Base-by-base conservation (phyloP, 2,329 filamentous ascomycete species). In the Plenodomus lindquistii region DNA sequence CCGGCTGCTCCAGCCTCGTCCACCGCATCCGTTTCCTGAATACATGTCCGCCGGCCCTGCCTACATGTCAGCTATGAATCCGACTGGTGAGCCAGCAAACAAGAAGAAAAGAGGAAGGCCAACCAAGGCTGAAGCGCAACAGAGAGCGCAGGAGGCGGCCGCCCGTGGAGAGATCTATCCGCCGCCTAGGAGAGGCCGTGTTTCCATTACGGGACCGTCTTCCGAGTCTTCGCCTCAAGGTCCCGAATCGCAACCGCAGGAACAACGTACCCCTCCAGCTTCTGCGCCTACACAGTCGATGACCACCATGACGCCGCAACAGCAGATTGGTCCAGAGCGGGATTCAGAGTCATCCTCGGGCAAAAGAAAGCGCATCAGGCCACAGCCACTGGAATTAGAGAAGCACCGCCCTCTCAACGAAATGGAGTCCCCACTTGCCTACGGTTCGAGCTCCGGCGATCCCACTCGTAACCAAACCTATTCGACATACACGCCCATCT, bases 71-170 rank as follows among this genome's bases (percentile, higher is more conserved):
- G 38, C 55, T 31, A 62, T 65, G 34, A 62, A 62, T 11, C 55
- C 66, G 4, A 51, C 62, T 19, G 66, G 67, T 21, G 71, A 73
- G 43, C 67, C 70, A 36, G 62, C 67, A 27, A 71, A 70, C 52
- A 78, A 77, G 56, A 75, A 77, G 55, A 78, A 77, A 59, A 70
- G 77, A 44, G 77, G 77, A 22, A 67, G 77, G 44, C 77, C 77
- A 7, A 77, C 76, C 3, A 79, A 78, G 51, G 75, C 73, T 46
- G 75, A 78, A 56, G 71, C 73, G 34, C 71, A 77, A 47, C 71
- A 72, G 44, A 75, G 74, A 60, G 74, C 71, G 24, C 71, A 73
- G 43, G 73, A 69, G 48, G 72, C 73, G 43, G 65, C 67, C 37
- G 68, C 69, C 31, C 66, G 69, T 31, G 73, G 70, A 9, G 72